Base-by-base conservation (phyloP, 495 filamentous ascomycete genomes). In the Neohortaea acidophila region DNA sequence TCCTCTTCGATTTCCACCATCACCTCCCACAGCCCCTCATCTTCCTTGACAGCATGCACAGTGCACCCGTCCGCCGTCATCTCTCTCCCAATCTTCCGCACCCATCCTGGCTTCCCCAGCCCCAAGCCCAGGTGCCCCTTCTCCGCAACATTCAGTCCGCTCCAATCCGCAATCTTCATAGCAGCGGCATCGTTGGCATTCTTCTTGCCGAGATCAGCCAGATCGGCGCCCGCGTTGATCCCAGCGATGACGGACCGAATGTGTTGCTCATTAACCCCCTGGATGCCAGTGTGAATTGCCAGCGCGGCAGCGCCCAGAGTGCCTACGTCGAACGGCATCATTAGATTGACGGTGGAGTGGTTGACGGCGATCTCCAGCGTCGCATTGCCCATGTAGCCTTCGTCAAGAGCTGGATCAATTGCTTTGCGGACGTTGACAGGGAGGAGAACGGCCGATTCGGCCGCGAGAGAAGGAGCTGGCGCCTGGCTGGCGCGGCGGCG, bases 1-100 rank as follows among this genome's bases (percentile, higher is more conserved):
- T 30, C 22, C 20, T 30, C n/a, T 26, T 13, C 34, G 15, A 43
- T 10, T 23, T 41, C 18, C 13, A 43, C 41, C 32, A 13, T 36
- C 33, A 43, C 41, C 33, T 43, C 41, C 41, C 33, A 43, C 24
- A 36, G 1, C 3, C 32, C 26, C 14, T 22, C 26, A 23, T 36
- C 23, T 18, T 23, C 11, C 12, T 17, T 38, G 33, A 30, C 23
- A 8, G 41, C 25, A 5, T 34, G 19, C 17, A 43, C 33, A 29
- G 37, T 31, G 25, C 41, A 43, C 4, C 41, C 41, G n/a, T 14
- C 19, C 4, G 1, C 19, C 18, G 15, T 11, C 11, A 21, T n/a
- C 21, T 14, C 18, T 14, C 41, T 36, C 2, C 33, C 17, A 1
- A 43, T 14, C 41, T 36, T 38, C 26, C 32, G 28, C 6, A 32